Base-by-base conservation (phyloP, 2,329 filamentous ascomycete genomes). In the Aspergillus sp. region DNA sequence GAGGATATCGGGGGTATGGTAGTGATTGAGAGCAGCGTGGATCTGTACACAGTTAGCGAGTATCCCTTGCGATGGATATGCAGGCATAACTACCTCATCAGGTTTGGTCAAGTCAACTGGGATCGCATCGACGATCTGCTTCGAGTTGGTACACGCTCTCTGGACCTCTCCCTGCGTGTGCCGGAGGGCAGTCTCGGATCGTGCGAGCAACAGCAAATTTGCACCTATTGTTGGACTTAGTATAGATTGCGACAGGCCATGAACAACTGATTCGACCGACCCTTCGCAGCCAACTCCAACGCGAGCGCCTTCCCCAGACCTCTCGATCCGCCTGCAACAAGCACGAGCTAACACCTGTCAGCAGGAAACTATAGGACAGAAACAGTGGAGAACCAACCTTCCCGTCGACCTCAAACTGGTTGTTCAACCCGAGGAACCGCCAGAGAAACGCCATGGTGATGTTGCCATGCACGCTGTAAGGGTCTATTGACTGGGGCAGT, bases 1-100 rank as follows among this genome's bases (percentile, higher is more conserved):
- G 20, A 67, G 63, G 39, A 58, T 54, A 46, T 57, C 52, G 14
- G 63, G 60, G 26, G 56, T 39, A 20, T 52, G 55, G n/a, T 52
- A 57, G 24, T 57, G 49, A 12, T 50, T 36, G 24, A 57, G 18
- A 20, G 39, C 55, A 39, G 11, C 9, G 16, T 36, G 31, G 32
- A 56, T 56, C 54, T 56, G 4, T n/a, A 39, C 18, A 16, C 10
- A 16, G 5, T 18, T 11, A 29, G 10, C 36, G 22, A 55, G 54
- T 11, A n/a, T 6, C 10, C n/a, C 22, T 3, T 24, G 11, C 10
- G 11, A 39, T 49, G 18, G 2, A 50, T n/a, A 26, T 49, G 36
- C 14, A 54, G 5, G 16, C 26, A 29, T 29, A 29, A 29, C 26
- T 45, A 58, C 56, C 18, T 58, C 42, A 16, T 54, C 42, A 7